Conservation (phyloP, 1,139 yeast genomes). For the Nakaseomyces glabratus region DNA sequence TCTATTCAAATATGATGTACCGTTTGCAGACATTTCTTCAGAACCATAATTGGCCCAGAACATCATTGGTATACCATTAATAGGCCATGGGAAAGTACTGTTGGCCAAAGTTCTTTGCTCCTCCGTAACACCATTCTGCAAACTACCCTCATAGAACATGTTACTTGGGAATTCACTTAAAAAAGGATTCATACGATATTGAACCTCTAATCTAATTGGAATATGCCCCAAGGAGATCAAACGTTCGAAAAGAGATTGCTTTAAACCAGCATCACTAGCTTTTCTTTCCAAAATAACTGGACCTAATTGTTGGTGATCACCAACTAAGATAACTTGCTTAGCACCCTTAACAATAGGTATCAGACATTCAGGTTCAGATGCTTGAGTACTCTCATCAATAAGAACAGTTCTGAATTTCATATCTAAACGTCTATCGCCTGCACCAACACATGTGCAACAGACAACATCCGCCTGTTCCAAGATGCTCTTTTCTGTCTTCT, state of each 20-base stretch:
- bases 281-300: slow-evolving; percentile 75
- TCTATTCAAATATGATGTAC: slow-evolving; percentile 78
- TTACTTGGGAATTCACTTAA: slow-evolving; percentile 83
- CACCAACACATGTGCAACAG: slow-evolving; percentile 89
- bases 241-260: slow-evolving; percentile 80
- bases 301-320: slow-evolving; percentile 93
- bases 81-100: slow-evolving; percentile 84
- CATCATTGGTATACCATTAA: slow-evolving; percentile 77
- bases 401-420: slow-evolving; percentile 63
- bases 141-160: slow-evolving; percentile 85
- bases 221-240: slow-evolving; percentile 74
- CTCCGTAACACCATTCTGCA: slow-evolving; percentile 82
- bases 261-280: slow-evolving; percentile 80
- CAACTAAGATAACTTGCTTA: slow-evolving; percentile 80
- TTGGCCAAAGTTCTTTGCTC: slow-evolving; percentile 53
- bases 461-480: slow-evolving; percentile 65
- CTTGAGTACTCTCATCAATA: slow-evolving; percentile 90
- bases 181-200: slow-evolving; percentile 91
- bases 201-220: slow-evolving; percentile 82
- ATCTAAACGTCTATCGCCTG: slow-evolving; percentile 62
- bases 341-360: slow-evolving; percentile 87
- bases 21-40: slow-evolving; percentile 78
- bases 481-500: slow-evolving; percentile 42
- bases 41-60: slow-evolving; percentile 88
- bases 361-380: slow-evolving; percentile 84